phyloP scores from a whole-genome alignment of 2,329 filamentous ascomycete genomes.

The Claviceps maximensis region DNA sequence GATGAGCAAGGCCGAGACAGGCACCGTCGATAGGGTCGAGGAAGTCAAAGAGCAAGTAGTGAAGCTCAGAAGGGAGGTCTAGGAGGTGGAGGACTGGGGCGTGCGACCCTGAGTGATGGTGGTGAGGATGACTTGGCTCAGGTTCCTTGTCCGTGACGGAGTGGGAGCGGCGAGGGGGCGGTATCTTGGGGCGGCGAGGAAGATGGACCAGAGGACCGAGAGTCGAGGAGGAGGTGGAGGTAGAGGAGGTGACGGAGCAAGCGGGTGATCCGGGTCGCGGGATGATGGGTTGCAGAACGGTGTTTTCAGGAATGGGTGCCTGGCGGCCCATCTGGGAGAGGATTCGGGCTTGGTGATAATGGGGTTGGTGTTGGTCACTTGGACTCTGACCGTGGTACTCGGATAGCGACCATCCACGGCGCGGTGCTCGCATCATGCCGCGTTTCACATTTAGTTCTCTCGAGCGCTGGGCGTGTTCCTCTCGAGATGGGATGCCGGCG shows the following conservation, averaged over 20 bases:
- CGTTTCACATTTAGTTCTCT: constrained; percentile 25
- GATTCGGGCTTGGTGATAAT: neutral
- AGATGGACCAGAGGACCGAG: constrained; percentile 11
- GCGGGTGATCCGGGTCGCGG: constrained; percentile 4
- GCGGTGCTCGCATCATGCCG: constrained; percentile 24
- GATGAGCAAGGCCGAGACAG: constrained; percentile 46
- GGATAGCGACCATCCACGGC: constrained; percentile 33
- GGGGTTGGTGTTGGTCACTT: neutral
- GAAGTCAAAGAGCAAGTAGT: constrained; percentile 46
- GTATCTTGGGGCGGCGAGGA: constrained; percentile 22
- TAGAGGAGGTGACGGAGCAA: neutral
- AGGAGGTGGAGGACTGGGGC: constrained; percentile 31
- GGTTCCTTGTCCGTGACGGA: constrained; percentile 49
- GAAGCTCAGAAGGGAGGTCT: constrained; percentile 45
- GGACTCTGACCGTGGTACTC: constrained; percentile 24
- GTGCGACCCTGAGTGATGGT: constrained; percentile 17
- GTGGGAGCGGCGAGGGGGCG: constrained; percentile 41
- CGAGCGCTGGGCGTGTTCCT: constrained; percentile 27
- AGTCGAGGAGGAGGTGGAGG: constrained; percentile 2
- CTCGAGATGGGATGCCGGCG: constrained; percentile 19
- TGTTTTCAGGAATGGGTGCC: constrained; percentile 23
- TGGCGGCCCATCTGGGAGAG: constrained; percentile 8
- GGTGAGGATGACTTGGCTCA: constrained; percentile 35
- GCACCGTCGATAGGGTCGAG: constrained; percentile 52
- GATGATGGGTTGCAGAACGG: constrained; percentile 8